Evolutionary conservation across 768 basidiomycete species (phyloP), one percentile per base, ranked within the genome.

Genomic region (Imleria badia): DNA sequence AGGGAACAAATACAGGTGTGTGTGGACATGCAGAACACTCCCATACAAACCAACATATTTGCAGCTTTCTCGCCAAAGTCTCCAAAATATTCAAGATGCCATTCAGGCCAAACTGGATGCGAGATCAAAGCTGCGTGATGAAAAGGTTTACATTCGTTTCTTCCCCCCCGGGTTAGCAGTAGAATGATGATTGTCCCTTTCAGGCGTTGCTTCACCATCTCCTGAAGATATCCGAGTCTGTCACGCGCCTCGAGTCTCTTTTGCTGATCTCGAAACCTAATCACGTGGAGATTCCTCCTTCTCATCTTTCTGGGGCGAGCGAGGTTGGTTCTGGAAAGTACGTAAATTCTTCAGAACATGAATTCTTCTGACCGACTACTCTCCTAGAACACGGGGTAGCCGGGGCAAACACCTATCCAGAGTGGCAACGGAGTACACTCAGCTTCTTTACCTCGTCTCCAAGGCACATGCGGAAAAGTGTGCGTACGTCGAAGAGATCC

Each of bases 201-300:
- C 61, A 94, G 93, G 84, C 89, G 0, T 74, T 95, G 44, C 79
- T 98, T 19, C 88, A 95, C 60, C 78, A 95, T 13, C 79, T 98
- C 5, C 81, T 98, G 58, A 93, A 93, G 71, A 86, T 98, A 43
- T 94, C 95, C 26, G 97, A 98, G 62, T 92, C 91, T 15, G 81
- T 96, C 17, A 81, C 84, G 13, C 85, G 97, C 47, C 81, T 98
- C 6, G 97, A 99, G 69, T 86, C 84, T 6, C 78, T 99, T 22
- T 78, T 98, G 17, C 74, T 86, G 15, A 91, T 71, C 33, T 93
- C 53, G 56, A 85, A 35, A 75, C 81, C 15, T 72, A 36, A 74
- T 71, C 33, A 69, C 64, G 36, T 62, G 69, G 30, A 67, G 69
- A 45, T 66, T 6, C 59, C 64, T 38, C 65, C 75, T 10, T 62